Evolutionary conservation across 805 yeast genomes (phyloP).

Genomic region (Debaryomyces tyrocola): DNA sequence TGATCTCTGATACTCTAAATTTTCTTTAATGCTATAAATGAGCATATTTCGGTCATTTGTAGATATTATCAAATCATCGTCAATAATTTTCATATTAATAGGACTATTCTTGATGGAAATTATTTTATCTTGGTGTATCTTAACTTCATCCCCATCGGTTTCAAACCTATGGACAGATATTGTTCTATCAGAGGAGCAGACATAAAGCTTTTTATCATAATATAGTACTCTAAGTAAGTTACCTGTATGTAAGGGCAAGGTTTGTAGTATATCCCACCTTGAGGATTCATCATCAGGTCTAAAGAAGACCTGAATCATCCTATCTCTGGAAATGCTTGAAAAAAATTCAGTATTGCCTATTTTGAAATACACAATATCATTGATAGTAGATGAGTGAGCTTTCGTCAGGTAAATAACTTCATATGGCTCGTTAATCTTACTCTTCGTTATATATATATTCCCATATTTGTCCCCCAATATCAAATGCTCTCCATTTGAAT

Average conservation of each 20-base stretch:
- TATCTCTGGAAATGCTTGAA: constrained; percentile 55
- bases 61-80: constrained; percentile 47
- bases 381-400: constrained; percentile 54
- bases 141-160: constrained; percentile 14
- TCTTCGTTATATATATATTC: constrained; percentile 26
- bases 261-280: constrained; percentile 56
- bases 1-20: constrained; percentile 33
- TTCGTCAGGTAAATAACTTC: constrained; percentile 27
- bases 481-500: constrained; percentile 26
- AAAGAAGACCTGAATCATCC: constrained; percentile 59
- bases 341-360: constrained; percentile 27
- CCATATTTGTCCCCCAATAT: constrained; percentile 55
- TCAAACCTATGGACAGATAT: constrained; percentile 51
- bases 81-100: constrained; percentile 34
- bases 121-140: constrained; percentile 41
- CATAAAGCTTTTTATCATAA: constrained; percentile 36
- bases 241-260: constrained; percentile 59
- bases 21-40: constrained; percentile 34
- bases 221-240: constrained; percentile 43
- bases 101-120: constrained; percentile 55
- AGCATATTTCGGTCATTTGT: constrained; percentile 51
- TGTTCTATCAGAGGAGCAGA: constrained; percentile 63
- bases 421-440: constrained; percentile 11
- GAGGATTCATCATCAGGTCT: constrained; percentile 10
- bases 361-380: constrained; percentile 41